A percentile compares a stretch with the other conserved stretches of the same genome.
Conservation (phyloP, 1,284 basidiomycete species). For the Trametes hirsuta region DNA sequence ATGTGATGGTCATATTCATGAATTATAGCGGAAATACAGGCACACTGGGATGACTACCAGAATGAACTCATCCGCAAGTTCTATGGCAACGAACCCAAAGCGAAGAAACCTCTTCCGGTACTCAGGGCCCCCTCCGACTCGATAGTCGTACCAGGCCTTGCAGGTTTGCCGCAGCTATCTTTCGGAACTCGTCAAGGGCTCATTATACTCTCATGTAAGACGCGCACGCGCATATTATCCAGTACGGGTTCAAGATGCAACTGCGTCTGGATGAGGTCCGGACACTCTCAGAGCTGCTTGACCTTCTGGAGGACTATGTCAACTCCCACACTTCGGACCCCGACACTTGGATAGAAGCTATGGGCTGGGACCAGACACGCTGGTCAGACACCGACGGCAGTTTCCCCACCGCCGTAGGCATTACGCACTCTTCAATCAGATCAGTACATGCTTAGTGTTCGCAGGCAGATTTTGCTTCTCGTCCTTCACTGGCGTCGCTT, state of each 20-base stretch:
- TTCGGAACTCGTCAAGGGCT: background rate
- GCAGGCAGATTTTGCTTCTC: constrained; percentile 58
- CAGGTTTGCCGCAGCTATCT: constrained; percentile 48
- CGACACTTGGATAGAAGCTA: constrained; percentile 78
- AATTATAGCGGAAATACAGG: constrained; percentile 32
- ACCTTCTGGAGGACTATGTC: constrained; percentile 67
- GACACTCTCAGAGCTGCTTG: constrained; percentile 66
- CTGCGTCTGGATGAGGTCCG: constrained; percentile 64
- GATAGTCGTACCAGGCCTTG: constrained; percentile 70
- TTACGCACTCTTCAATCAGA: background rate
- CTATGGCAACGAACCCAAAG: constrained; percentile 35
- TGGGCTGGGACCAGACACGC: constrained; percentile 93
- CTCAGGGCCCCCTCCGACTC: constrained; percentile 47
- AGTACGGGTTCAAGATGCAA: constrained; percentile 71
- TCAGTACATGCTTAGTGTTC: constrained; percentile 53
- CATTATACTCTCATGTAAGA: constrained; percentile 46
- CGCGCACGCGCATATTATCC: constrained; percentile 78
- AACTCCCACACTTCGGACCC: constrained; percentile 50
- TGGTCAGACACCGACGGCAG: constrained; percentile 56
- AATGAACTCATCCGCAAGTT: constrained; percentile 34
- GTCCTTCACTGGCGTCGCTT: constrained; percentile 63
- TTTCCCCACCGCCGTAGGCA: constrained; percentile 80
- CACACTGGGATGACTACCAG: constrained; percentile 32
- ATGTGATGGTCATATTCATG: constrained; percentile 9
- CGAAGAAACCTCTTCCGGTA: constrained; percentile 42